Conservation (phyloP, 2,329 filamentous ascomycete genomes). For the Knufia petricola region DNA sequence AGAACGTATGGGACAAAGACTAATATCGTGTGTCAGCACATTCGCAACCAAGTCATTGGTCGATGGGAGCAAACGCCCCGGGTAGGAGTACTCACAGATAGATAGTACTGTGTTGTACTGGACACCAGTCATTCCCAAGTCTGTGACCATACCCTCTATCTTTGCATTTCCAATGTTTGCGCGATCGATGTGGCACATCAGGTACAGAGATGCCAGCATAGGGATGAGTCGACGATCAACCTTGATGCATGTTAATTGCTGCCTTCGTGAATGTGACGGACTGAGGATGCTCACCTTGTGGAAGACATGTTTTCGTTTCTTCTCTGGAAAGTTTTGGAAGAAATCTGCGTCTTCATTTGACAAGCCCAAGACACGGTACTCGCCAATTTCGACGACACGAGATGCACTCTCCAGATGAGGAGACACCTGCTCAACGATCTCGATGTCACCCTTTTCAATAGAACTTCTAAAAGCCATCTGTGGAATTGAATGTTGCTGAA, state of each 20-base stretch:
- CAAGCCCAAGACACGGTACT: constrained; percentile 26
- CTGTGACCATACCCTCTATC: constrained; percentile 33
- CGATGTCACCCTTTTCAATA: constrained; percentile 7
- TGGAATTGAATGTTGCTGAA: neutral
- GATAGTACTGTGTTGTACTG: constrained; percentile 26
- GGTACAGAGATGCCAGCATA: constrained; percentile 55
- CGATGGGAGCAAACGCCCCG: constrained; percentile 45
- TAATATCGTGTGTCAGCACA: neutral
- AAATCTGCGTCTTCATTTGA: constrained; percentile 26
- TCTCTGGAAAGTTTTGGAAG: constrained; percentile 23
- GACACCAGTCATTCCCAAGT: constrained; percentile 33
- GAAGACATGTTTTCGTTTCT: constrained; percentile 20
- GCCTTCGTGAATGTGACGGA: too few species aligned
- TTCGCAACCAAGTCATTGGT: neutral
- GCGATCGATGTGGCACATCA: constrained; percentile 63
- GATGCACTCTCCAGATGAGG: constrained; percentile 1
- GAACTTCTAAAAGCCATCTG: constrained; percentile 7
- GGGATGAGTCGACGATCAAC: constrained; percentile 58
- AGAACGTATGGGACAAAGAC: constrained; percentile 11
- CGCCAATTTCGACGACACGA: constrained; percentile 23
- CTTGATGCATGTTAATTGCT: too few species aligned
- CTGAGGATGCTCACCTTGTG: too few species aligned
- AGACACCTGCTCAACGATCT: neutral
- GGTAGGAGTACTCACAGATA: constrained; percentile 8
- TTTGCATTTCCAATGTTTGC: constrained; percentile 56